Percentiles rank a stretch among this genome's conserved stretches.
Evolutionary conservation across 805 yeast genomes (phyloP).

Genomic region (Blastobotrys robertii): DNA sequence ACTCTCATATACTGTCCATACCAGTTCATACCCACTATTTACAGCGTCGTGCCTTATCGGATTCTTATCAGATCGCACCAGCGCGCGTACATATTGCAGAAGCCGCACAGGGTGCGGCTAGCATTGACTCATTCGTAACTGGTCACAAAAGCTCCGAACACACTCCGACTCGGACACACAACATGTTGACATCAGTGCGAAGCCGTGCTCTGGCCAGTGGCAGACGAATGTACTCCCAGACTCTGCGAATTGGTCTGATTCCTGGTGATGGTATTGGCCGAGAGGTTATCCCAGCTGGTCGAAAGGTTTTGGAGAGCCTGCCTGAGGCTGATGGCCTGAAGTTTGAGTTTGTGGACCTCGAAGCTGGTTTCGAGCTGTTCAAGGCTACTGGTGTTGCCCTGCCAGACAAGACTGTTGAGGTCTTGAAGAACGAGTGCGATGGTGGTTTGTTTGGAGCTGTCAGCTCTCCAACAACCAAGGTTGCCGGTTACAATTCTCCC

Average conservation of each 20-base stretch:
- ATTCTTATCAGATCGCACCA: no score
- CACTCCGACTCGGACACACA: no score
- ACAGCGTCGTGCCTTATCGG: no score
- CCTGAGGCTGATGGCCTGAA: constrained; percentile 62
- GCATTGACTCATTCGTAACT: no score
- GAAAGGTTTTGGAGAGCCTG: constrained; percentile 71
- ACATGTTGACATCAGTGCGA: no score
- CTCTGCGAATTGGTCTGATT: constrained; percentile 39
- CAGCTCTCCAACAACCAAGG: constrained; percentile 84
- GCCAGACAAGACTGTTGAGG: constrained; percentile 82
- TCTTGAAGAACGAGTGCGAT: constrained; percentile 72
- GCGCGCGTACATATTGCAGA: no score
- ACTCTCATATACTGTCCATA: no score
- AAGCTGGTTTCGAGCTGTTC: constrained; percentile 93
- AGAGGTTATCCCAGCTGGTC: constrained; percentile 95
- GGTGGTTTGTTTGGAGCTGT: constrained; percentile 99
- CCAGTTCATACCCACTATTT: no score
- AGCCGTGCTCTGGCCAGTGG: neutral
- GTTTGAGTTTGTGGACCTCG: constrained; percentile 78
- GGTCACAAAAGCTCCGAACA: no score
- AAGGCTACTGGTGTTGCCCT: constrained; percentile 91
- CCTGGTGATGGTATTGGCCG: constrained; percentile 99
- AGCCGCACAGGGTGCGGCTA: no score
- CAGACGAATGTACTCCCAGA: constrained; percentile 13
- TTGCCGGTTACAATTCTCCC: constrained; percentile 95